Evolutionary conservation across 768 basidiomycete species (phyloP).

Genomic region (Ramaria rubella): DNA sequence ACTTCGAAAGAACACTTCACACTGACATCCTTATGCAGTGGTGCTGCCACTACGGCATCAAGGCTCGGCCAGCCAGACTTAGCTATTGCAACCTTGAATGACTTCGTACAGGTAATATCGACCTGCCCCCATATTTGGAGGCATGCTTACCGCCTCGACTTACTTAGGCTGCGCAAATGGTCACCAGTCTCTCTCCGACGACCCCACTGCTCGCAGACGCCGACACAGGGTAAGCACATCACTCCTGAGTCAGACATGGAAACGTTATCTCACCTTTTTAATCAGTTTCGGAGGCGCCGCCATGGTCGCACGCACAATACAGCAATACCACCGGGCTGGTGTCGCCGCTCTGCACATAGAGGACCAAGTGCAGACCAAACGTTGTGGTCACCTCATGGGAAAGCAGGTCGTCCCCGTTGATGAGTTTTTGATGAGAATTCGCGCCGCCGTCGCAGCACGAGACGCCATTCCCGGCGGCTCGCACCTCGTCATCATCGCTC

Average conservation of each 20-base stretch:
- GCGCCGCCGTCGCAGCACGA: constrained; percentile 71
- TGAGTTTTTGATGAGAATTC: constrained; percentile 66
- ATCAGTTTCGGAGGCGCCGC: constrained; percentile 64
- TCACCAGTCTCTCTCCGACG: constrained; percentile 56
- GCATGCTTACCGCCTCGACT: not conserved
- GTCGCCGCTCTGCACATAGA: constrained; percentile 75
- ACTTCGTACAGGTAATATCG: constrained; percentile 52
- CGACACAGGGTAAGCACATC: constrained; percentile 55
- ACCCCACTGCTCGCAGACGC: constrained; percentile 74
- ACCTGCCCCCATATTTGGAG: constrained; percentile 4
- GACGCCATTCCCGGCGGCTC: constrained; percentile 69
- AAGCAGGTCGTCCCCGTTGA: constrained; percentile 79
- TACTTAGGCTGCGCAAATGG: constrained; percentile 56
- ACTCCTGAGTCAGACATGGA: not conserved
- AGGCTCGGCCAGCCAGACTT: constrained; percentile 73
- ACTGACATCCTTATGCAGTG: constrained; percentile 32
- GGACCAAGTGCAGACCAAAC: constrained; percentile 77
- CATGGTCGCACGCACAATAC: constrained; percentile 70
- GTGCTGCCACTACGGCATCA: constrained; percentile 75
- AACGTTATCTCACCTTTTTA: not conserved
- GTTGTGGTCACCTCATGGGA: constrained; percentile 73
- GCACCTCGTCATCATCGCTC: constrained; percentile 72
- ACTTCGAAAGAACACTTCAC: not conserved
- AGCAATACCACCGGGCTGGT: constrained; percentile 61
- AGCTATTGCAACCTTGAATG: constrained; percentile 71